Conservation (phyloP, 1,139 yeast genomes). For the Lodderomyces oxycetoniae region DNA sequence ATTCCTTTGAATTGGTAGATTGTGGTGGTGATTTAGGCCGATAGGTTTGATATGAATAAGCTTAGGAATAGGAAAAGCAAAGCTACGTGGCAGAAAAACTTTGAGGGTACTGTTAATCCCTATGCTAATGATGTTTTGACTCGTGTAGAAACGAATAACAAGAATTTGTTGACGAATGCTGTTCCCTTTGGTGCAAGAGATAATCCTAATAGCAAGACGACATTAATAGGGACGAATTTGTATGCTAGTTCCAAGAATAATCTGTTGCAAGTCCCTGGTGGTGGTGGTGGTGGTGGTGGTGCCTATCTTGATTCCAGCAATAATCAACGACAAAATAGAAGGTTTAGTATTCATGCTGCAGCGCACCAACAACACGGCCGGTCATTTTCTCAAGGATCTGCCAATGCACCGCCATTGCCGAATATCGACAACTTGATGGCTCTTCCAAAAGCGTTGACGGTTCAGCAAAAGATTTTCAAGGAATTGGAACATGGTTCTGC, state of each 20-base stretch:
- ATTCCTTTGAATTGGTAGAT: no score
- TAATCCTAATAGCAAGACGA: not conserved
- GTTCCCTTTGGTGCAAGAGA: not conserved
- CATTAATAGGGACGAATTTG: slow-evolving; percentile 1
- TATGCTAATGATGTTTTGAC: slow-evolving; percentile 26
- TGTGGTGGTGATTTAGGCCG: no score
- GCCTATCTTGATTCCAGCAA: slow-evolving; percentile 16
- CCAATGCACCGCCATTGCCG: slow-evolving; percentile 34
- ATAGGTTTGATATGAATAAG: slow-evolving; percentile 26
- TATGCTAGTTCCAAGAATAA: slow-evolving; percentile 5
- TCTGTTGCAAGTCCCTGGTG: slow-evolving; percentile 13
- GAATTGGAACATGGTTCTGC: slow-evolving; percentile 66
- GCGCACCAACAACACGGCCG: slow-evolving; percentile 35
- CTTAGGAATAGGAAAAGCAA: slow-evolving; percentile 38
- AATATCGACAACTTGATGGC: slow-evolving; percentile 6
- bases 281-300: no score
- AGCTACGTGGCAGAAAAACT: slow-evolving; percentile 40
- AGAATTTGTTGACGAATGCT: no score
- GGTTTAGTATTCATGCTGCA: slow-evolving; percentile 43
- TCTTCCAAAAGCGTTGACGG: slow-evolving; percentile 4
- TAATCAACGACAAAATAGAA: slow-evolving; percentile 27
- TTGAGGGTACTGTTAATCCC: slow-evolving; percentile 24
- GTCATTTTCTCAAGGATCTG: slow-evolving; percentile 21
- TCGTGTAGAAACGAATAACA: slow-evolving; percentile 9
- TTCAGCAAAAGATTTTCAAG: slow-evolving; percentile 41